These are phyloP conservation scores for Vanrija sp. DNA, from an alignment of 1,284 basidiomycete species.

Conservation along the genomic window DNA sequence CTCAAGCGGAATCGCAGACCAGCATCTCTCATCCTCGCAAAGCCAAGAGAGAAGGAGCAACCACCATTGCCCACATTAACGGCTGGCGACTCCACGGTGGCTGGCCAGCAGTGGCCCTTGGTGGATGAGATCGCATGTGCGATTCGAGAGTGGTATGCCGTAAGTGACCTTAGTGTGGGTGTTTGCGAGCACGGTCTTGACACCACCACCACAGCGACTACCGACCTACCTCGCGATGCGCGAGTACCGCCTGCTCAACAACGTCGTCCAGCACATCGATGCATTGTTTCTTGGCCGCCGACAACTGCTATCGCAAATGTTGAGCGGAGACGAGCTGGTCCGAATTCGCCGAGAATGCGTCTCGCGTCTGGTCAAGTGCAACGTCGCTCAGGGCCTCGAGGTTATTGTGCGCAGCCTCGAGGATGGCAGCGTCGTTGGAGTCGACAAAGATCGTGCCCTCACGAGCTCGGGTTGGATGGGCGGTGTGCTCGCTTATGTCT, in stretches of 20 bases:
- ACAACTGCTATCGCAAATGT: constrained; percentile 81
- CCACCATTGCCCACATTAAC: constrained; percentile 91
- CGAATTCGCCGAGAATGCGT: constrained; percentile 83
- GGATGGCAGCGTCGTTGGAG: constrained; percentile 80
- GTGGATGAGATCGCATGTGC: constrained; percentile 97
- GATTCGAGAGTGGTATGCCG: constrained; percentile 87
- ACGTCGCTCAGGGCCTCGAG: constrained; percentile 86
- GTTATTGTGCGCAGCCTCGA: constrained; percentile 92
- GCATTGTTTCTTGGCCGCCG: constrained; percentile 82
- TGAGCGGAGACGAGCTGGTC: constrained; percentile 81
- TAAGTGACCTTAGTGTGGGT: constrained; percentile 41
- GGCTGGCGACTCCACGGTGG: constrained; percentile 83
- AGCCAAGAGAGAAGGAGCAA: constrained; percentile 59
- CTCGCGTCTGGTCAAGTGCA: constrained; percentile 78
- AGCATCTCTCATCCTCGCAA: constrained; percentile 28
- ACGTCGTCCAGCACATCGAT: constrained; percentile 85
- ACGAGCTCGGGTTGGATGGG: constrained; percentile 75
- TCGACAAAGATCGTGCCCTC: constrained; percentile 69
- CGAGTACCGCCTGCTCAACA: constrained; percentile 84
- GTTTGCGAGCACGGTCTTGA: constrained; percentile 7
- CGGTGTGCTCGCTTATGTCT: constrained; percentile 61
- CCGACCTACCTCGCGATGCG: constrained; percentile 83
- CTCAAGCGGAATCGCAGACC: constrained; percentile 27
- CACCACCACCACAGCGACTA: constrained; percentile 52
- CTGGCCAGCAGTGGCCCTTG: constrained; percentile 77